Conservation (phyloP, 1,139 yeast species). For the Debaryomyces subglobosus region DNA sequence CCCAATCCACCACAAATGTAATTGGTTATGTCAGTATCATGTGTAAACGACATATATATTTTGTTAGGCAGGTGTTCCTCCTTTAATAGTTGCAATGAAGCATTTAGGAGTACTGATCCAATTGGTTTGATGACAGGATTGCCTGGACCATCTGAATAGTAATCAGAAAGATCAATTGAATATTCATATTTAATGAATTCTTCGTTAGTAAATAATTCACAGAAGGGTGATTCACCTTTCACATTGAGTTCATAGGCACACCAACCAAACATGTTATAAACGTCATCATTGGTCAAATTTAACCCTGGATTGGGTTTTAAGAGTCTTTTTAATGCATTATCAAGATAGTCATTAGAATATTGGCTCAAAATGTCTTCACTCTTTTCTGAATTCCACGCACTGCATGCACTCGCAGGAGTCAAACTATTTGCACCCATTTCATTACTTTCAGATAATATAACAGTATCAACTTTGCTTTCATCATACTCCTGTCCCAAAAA, state of each 20-base stretch:
- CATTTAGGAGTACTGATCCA: constrained; percentile 53
- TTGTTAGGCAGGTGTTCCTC: constrained; percentile 28
- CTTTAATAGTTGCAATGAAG: constrained; percentile 47
- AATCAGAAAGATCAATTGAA: constrained; percentile 44
- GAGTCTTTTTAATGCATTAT: constrained; percentile 22
- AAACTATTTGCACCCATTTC: constrained; percentile 33
- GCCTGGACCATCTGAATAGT: constrained; percentile 55
- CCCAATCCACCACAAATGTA: constrained; percentile 53
- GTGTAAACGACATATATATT: constrained; percentile 55
- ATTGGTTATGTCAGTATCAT: constrained; percentile 59
- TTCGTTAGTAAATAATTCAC: constrained; percentile 52
- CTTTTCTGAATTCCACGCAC: constrained; percentile 17
- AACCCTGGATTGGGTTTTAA: constrained; percentile 29
- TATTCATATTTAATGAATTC: constrained; percentile 51
- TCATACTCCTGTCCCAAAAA: constrained; percentile 31
- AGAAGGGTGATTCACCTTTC: constrained; percentile 49
- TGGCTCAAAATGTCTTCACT: constrained; percentile 15
- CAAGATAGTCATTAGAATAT: constrained; percentile 22
- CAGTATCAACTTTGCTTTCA: constrained; percentile 24
- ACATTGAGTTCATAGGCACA: constrained; percentile 62
- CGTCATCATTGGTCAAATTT: constrained; percentile 44
- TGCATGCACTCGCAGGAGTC: constrained; percentile 32
- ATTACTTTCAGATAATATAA: constrained; percentile 29
- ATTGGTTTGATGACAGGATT: constrained; percentile 42
- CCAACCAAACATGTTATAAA: constrained; percentile 40